Evolutionary conservation across 768 basidiomycete species (phyloP).

Genomic region (Lanmaoa pseudosensibilis): DNA sequence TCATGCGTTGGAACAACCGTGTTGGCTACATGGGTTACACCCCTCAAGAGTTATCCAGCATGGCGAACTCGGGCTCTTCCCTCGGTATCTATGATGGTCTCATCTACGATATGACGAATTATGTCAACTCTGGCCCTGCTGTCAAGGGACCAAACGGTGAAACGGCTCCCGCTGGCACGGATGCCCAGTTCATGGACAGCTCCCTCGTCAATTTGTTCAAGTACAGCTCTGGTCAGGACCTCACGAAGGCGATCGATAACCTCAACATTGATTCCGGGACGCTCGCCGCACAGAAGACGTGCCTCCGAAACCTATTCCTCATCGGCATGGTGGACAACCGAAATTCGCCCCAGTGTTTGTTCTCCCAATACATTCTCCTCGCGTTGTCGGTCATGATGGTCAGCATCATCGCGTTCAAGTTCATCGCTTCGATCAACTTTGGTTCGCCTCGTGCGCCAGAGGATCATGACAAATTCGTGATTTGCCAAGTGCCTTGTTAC

Average conservation of each 20-base stretch:
- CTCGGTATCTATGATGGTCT: constrained; percentile 86
- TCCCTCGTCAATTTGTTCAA: constrained; percentile 74
- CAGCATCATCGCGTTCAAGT: constrained; percentile 93
- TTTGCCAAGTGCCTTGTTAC: constrained; percentile 98
- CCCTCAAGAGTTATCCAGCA: constrained; percentile 67
- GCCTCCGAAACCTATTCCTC: constrained; percentile 90
- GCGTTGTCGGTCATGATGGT: constrained; percentile 92
- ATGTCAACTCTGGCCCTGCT: constrained; percentile 70
- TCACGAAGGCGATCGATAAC: constrained; percentile 70
- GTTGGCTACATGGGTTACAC: constrained; percentile 88
- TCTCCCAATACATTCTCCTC: constrained; percentile 89
- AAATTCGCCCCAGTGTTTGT: constrained; percentile 86
- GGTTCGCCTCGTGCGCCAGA: constrained; percentile 78
- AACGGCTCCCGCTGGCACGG: constrained; percentile 40
- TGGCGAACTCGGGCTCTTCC: constrained; percentile 60
- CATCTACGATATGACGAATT: constrained; percentile 85
- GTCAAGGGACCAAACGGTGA: constrained; percentile 49
- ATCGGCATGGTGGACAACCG: constrained; percentile 92
- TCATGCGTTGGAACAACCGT: constrained; percentile 87
- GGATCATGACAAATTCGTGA: constrained; percentile 95
- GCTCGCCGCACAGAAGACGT: constrained; percentile 75
- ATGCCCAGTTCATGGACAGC: constrained; percentile 71
- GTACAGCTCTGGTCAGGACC: constrained; percentile 69
- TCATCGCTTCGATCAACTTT: constrained; percentile 88
- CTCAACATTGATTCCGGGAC: constrained; percentile 60